phyloP scores from a whole-genome alignment of 208 protist genomes.

The Strigomonas galati region DNA sequence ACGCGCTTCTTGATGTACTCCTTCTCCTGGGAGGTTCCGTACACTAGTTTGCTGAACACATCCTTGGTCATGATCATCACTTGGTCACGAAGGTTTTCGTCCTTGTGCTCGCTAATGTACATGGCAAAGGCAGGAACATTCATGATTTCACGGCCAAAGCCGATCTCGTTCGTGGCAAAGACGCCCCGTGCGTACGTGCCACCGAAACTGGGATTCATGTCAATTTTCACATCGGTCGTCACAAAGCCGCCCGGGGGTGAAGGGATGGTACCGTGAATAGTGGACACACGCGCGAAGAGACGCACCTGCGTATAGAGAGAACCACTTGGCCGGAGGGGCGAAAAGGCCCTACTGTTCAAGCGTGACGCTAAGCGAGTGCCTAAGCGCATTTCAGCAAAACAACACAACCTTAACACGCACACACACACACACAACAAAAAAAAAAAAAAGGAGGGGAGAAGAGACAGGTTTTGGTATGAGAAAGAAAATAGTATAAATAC shows the following conservation, averaged over 20 bases:
- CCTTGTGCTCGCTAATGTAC: constrained; percentile 66
- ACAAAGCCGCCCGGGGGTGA: constrained; percentile 70
- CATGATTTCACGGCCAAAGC: constrained; percentile 79
- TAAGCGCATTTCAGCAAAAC: neutral
- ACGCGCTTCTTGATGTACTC: constrained; percentile 73
- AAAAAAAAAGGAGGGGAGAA: neutral
- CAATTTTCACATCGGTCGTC: constrained; percentile 66
- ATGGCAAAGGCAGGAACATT: constrained; percentile 74
- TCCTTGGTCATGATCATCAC: constrained; percentile 72
- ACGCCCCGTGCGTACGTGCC: constrained; percentile 72
- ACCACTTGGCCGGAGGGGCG: no score
- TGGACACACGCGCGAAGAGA: constrained; percentile 57
- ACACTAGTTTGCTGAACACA: constrained; percentile 68
- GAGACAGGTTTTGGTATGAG: no score
- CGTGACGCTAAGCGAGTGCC: no score
- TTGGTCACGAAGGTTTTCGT: constrained; percentile 56
- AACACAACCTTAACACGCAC: constrained; percentile 5
- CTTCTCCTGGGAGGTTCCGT: constrained; percentile 48
- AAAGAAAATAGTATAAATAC: no score
- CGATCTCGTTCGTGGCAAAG: constrained; percentile 69
- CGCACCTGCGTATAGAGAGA: constrained; percentile 9
- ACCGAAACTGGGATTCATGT: constrained; percentile 74
- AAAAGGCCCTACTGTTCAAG: no score
- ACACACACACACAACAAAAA: no score
- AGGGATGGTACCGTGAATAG: constrained; percentile 58